A percentile compares a stretch with the other conserved stretches of the same genome.
Evolutionary conservation across 768 basidiomycete genomes (phyloP).

Genomic region (Collybiopsis luxurians): DNA sequence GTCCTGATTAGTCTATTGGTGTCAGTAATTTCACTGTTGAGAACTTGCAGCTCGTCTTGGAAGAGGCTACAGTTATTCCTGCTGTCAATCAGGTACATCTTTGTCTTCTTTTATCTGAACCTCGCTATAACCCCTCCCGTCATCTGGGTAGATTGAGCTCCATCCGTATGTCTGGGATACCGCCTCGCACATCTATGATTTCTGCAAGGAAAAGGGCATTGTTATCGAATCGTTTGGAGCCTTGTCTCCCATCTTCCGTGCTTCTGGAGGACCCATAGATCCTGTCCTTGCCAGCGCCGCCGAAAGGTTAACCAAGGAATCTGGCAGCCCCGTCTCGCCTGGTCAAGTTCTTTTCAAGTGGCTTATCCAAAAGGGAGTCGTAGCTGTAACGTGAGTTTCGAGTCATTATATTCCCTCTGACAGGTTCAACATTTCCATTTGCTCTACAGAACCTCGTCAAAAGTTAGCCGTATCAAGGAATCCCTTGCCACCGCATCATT

Average conservation of each 20-base stretch:
- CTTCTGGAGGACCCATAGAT: slow-evolving; percentile 58
- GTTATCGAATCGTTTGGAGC: slow-evolving; percentile 64
- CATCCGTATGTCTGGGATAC: slow-evolving; percentile 72
- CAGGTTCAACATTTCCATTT: too few species aligned
- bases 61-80: slow-evolving; percentile 22
- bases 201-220: slow-evolving; percentile 55
- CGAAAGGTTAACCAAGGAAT: slow-evolving; percentile 41
- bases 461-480: not conserved
- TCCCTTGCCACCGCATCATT: slow-evolving; percentile 26
- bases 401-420: too few species aligned
- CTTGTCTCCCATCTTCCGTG: slow-evolving; percentile 40
- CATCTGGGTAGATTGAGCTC: slow-evolving; percentile 64
- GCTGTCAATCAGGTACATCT: slow-evolving; percentile 30
- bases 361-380: slow-evolving; percentile 59
- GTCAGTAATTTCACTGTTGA: slow-evolving; percentile 42
- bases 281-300: slow-evolving; percentile 49
- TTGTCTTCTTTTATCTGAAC: too few species aligned
- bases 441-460: too few species aligned
- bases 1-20: slow-evolving; percentile 25
- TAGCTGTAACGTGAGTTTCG: slow-evolving; percentile 74
- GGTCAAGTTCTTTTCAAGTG: slow-evolving; percentile 71
- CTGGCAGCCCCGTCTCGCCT: slow-evolving; percentile 40
- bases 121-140: too few species aligned
- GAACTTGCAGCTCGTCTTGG: slow-evolving; percentile 20
- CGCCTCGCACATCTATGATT: slow-evolving; percentile 53